phyloP scores from a whole-genome alignment of 306 rosid genomes.

The Corylus avellana region DNA sequence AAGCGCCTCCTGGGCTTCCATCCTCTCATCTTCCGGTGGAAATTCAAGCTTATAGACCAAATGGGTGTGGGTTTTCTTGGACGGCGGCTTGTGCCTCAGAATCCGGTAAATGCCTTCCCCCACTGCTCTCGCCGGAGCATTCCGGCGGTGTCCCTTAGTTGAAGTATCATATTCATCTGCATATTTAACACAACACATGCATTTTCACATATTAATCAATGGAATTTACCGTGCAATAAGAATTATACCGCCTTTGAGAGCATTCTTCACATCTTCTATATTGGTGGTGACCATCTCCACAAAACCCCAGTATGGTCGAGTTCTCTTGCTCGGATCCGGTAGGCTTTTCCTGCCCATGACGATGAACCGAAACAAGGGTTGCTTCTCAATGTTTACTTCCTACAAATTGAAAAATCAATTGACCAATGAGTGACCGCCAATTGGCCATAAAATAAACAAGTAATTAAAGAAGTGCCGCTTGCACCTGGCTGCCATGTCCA shows the following conservation, averaged over 20 bases:
- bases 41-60: conserved; percentile 63
- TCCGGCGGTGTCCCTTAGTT: conserved; percentile 43
- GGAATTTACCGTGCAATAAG: not conserved
- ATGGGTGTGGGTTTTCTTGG: conserved; percentile 48
- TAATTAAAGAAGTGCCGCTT: too few species aligned
- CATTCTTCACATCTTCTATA: conserved; percentile 41
- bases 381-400: conserved; percentile 54
- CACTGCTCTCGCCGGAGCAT: conserved; percentile 40
- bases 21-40: conserved; percentile 33
- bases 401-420: not conserved
- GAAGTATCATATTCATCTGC: conserved; percentile 54
- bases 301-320: conserved; percentile 54
- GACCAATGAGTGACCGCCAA: too few species aligned
- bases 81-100: conserved; percentile 30
- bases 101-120: conserved; percentile 67
- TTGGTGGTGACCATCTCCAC: conserved; percentile 56
- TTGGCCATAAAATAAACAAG: too few species aligned
- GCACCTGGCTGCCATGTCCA: conserved; percentile 47
- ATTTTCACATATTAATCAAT: not conserved
- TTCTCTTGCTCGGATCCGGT: conserved; percentile 48
- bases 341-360: conserved; percentile 65
- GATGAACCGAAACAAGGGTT: conserved; percentile 47
- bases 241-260: conserved; percentile 48
- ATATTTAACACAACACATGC: too few species aligned
- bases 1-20: conserved; percentile 49